phyloP scores from a whole-genome alignment of 192 early-diverging fungal genomes.

The Backusella tuberculispora region DNA sequence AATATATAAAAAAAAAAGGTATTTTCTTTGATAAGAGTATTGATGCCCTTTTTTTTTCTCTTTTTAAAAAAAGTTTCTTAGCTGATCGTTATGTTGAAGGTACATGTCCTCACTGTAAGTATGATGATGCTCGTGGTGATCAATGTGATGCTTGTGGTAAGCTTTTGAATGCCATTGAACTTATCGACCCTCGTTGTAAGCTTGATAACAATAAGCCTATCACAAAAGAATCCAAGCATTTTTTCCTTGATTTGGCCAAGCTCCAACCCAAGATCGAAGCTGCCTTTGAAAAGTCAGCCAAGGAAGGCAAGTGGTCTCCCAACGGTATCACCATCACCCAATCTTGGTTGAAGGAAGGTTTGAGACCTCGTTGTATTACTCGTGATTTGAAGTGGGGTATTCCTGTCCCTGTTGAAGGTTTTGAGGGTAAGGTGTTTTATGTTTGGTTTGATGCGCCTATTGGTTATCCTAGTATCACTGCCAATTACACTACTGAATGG shows the following conservation, averaged over 20 bases:
- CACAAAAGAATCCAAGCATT: constrained; percentile 81
- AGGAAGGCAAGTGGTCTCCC: constrained; percentile 79
- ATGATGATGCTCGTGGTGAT: constrained; percentile 95
- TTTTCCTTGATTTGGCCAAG: constrained; percentile 86
- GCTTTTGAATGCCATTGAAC: constrained; percentile 89
- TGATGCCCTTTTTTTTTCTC: not conserved
- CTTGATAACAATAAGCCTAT: constrained; percentile 83
- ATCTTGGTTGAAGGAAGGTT: constrained; percentile 93
- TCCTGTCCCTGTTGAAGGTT: constrained; percentile 84
- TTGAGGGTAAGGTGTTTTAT: constrained; percentile 95
- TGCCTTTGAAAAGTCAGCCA: constrained; percentile 72
- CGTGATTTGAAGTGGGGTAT: constrained; percentile 99
- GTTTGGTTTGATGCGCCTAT: constrained; percentile 99
- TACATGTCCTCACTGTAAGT: constrained; percentile 87
- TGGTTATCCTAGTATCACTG: constrained; percentile 97
- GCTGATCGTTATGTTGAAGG: constrained; percentile 99
- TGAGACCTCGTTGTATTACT: constrained; percentile 94
- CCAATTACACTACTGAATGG: constrained; percentile 93
- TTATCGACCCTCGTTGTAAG: constrained; percentile 95
- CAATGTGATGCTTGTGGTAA: constrained; percentile 97
- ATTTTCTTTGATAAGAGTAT: not conserved
- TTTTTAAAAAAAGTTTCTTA: constrained; percentile 67
- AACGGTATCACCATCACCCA: constrained; percentile 90
- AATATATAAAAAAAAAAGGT: too few species aligned
- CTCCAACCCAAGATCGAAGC: constrained; percentile 76